Base-by-base conservation (phyloP, 805 yeast species). In the Crinitomyces ghanaensis region DNA sequence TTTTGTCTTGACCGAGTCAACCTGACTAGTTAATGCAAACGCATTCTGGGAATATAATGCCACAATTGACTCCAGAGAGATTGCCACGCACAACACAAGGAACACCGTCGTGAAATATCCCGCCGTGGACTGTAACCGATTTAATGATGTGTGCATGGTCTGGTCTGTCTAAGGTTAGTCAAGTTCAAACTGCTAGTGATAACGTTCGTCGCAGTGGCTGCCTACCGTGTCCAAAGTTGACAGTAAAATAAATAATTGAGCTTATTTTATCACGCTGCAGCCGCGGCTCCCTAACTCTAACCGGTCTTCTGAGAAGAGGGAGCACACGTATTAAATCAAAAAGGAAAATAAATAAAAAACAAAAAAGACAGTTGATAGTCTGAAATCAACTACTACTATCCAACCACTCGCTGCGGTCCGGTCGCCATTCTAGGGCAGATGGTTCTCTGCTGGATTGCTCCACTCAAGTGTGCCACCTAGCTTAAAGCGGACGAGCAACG, bases 221-320 rank as follows among this genome's bases (percentile, higher is more conserved):
- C 14, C 97, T 88, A 13, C 98, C 98, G 50, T 88, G 98, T 28
- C 98, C 98, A 51, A 88, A 81, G 63, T 88, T 88, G 46, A 86
- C 77, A 45, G 91, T 88, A 60, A n/a, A n/a, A n/a, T n/a, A n/a
- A n/a, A n/a, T n/a, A n/a, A n/a, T n/a, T n/a, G n/a, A n/a, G n/a
- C n/a, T n/a, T n/a, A n/a, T n/a, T n/a, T n/a, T n/a, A n/a, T n/a
- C n/a, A n/a, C n/a, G n/a, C n/a, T n/a, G n/a, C n/a, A n/a, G n/a
- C n/a, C n/a, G n/a, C n/a, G n/a, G n/a, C n/a, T n/a, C n/a, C n/a
- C n/a, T n/a, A n/a, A n/a, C n/a, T n/a, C n/a, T n/a, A n/a, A n/a
- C n/a, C n/a, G n/a, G n/a, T n/a, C n/a, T n/a, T n/a, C n/a, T n/a
- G n/a, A n/a, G n/a, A n/a, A n/a, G n/a, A n/a, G n/a, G n/a, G n/a